Conservation (phyloP, 345 rosid species). For the Physaria fendleri region DNA sequence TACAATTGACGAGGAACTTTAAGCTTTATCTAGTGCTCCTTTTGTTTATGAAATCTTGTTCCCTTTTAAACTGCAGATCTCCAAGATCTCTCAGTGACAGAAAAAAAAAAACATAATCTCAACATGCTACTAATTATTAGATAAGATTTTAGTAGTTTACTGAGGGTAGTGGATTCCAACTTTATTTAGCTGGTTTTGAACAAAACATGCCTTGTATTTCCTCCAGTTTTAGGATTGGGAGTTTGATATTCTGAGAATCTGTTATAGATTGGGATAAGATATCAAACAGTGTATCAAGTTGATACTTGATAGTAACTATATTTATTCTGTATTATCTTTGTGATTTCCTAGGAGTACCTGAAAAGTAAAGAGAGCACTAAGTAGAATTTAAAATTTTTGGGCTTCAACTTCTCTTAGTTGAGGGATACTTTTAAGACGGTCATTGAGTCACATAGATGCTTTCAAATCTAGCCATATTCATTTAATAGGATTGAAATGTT, state of each 20-base stretch:
- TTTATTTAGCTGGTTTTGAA: not conserved
- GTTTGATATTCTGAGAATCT: not conserved
- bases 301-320: not conserved
- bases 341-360: not conserved
- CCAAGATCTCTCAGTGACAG: not conserved
- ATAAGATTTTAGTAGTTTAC: not conserved
- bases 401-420: not conserved
- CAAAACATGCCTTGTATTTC: not conserved
- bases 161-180: not conserved
- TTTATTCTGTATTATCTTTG: not conserved
- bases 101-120: not conserved
- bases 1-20: constrained; percentile 5
- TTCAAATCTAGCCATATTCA: not conserved
- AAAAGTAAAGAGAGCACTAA: not conserved
- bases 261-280: not conserved
- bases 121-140: not conserved
- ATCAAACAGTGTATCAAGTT: not conserved
- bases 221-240: not conserved
- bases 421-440: not conserved
- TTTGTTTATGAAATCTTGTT: not conserved
- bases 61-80: not conserved
- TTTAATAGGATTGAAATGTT: not conserved
- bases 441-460: not conserved
- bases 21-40: not conserved
- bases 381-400: not conserved